Evolutionary conservation across 2,329 filamentous ascomycete species (phyloP), one percentile per base, ranked within the genome.

Genomic region (Cladosporium velox): DNA sequence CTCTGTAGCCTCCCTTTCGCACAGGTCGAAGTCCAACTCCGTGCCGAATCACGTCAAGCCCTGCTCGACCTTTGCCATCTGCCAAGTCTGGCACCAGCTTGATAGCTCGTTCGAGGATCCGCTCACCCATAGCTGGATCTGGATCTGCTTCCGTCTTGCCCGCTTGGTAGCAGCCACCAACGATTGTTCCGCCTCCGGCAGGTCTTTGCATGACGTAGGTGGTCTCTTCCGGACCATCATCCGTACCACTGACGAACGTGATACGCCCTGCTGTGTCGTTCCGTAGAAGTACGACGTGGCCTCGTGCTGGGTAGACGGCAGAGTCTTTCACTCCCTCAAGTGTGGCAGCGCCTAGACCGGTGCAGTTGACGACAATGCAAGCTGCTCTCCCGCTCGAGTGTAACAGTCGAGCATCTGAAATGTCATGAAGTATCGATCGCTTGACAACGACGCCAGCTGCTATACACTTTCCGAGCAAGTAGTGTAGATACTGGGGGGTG

Each of bases 191-290:
- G 24, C 92, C 92, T 30, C 87, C 79, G 24, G 82, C 83, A 1
- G 91, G 90, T 38, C 92, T 84, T 72, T 86, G 87, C 92, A 96
- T 96, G 51, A 89, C 83, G 76, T 96, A 96, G 67, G 85, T 80
- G 10, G 88, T 79, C 77, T 95, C 91, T 24, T 88, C 87, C 0
- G 82, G 80, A 2, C 85, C 88, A 71, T 93, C 90, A 59, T 91
- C 88, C 0, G 87, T 89, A 52, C 90, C 89, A 15, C 88, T 91
- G 28, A 85, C 82, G 10, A 84, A 83, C 62, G 86, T 75, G 89
- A 93, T 92, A 55, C 7, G 79, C 15, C 85, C 85, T 30, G 30
- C 30, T 0, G 87, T 84, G 73, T 90, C 87, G 78, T 95, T 94
- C 67, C 91, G 82, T 24, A 96, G 91, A 0, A 96, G 76, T 0